Evolutionary conservation across 1,284 basidiomycete species (phyloP), one percentile per base, ranked within the genome.

Genomic region (Ustilago hordei): DNA sequence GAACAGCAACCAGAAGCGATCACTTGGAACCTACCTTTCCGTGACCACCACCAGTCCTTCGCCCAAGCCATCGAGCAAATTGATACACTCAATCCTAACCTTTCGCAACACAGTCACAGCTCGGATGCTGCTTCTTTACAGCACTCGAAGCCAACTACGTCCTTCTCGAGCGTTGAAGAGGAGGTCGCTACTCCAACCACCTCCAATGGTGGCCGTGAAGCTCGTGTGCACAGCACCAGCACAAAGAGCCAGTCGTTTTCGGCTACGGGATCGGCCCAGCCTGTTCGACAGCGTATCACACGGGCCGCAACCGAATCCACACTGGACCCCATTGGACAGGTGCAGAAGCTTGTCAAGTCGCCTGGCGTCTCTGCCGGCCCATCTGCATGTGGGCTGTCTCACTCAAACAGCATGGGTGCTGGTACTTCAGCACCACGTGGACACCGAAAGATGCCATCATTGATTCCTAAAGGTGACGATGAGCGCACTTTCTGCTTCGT

Each of bases 401-500:
- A 55, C 8, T 66, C 69, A 19, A 43, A 60, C 23, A 66, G 69
- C 43, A 56, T 63, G 50, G 60, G 45, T 3, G 50, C 59, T 2
- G 28, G 55, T 32, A 31, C 43, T 3, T 15, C 50, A 12, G 56
- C 34, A 2, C 13, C 41, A 7, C 59, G 55, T 4, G 36, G 23
- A 8, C 74, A 76, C 23, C 41, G 60, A 9, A 54, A 28, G 34
- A 68, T 65, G 60, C 66, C 63, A 2, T 73, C 68, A 12, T 13
- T 77, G 57, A 61, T 77, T 17, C 69, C 56, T 1, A 72, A 72
- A 35, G 69, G 59, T 3, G 63, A 54, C 38, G 75, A 77, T 41
- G 63, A 63, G 15, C 66, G 75, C 17, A 77, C 75, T 2, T 77
- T 77, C 35, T 54, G 63, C 55, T 77, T 77, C 32, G 50, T 77